Evolutionary conservation across 2,329 filamentous ascomycete species (phyloP).

Genomic region (Lachnellula occidentalis): DNA sequence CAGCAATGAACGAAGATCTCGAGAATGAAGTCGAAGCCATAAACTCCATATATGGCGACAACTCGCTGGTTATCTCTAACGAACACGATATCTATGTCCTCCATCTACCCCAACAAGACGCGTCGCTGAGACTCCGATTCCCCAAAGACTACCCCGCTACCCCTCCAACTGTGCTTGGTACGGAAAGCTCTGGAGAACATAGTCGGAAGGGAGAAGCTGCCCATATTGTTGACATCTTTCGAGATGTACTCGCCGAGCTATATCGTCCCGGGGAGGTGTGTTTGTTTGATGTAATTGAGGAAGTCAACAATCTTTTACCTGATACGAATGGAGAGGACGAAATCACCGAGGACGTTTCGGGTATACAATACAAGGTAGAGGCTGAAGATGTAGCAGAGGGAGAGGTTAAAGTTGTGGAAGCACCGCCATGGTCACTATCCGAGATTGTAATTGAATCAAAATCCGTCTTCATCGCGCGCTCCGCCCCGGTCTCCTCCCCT

Average conservation of each 20-base stretch:
- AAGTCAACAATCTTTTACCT: constrained; percentile 41
- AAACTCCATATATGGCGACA: constrained; percentile 75
- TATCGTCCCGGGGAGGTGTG: constrained; percentile 75
- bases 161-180: constrained; percentile 69
- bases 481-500: constrained; percentile 62
- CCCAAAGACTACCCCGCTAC: constrained; percentile 67
- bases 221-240: constrained; percentile 62
- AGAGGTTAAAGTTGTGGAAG: neutral
- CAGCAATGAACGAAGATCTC: constrained; percentile 39
- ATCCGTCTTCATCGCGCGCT: constrained; percentile 80
- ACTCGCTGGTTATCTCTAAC: constrained; percentile 47
- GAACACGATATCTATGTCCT: constrained; percentile 51
- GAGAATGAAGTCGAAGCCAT: constrained; percentile 73
- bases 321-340: constrained; percentile 6
- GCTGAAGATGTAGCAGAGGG: neutral
- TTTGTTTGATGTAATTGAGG: constrained; percentile 86
- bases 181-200: constrained; percentile 67
- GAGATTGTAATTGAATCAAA: constrained; percentile 73
- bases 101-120: constrained; percentile 54
- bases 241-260: constrained; percentile 59
- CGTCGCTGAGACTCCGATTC: constrained; percentile 61
- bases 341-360: neutral
- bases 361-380: neutral
- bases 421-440: constrained; percentile 65
- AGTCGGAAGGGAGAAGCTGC: constrained; percentile 67